Evolutionary conservation across 805 yeast species (phyloP).

Genomic region (Diddensiella transvaalensis): DNA sequence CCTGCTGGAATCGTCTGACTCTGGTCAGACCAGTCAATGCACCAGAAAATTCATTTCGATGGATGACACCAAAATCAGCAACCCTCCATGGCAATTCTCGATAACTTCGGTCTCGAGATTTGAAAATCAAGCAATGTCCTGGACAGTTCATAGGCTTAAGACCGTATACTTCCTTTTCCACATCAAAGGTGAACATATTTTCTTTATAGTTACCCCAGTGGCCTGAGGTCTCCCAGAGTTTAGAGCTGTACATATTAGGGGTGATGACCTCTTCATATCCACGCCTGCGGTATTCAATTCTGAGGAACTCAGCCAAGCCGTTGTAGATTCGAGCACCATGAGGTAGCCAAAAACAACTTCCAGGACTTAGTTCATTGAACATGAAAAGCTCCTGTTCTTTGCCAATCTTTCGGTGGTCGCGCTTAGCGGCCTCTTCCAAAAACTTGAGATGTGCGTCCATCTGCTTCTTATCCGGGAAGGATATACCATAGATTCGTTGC

Average conservation of each 20-base stretch:
- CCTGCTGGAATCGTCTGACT: conserved; percentile 98
- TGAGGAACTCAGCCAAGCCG: conserved; percentile 72
- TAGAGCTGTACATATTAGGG: conserved; percentile 97
- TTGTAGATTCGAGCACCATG: conserved; percentile 98
- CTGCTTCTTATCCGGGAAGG: conserved; percentile 96
- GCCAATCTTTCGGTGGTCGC: conserved; percentile 93
- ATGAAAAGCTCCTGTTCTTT: conserved; percentile 92
- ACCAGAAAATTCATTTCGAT: conserved; percentile 95
- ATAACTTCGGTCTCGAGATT: conserved; percentile 89
- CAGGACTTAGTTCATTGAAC: conserved; percentile 97
- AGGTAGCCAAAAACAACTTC: conserved; percentile 98
- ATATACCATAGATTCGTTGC: conserved; percentile 96
- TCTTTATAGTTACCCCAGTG: conserved; percentile 98
- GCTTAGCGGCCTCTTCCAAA: conserved; percentile 90
- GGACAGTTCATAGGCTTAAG: conserved; percentile 97
- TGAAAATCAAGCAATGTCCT: conserved; percentile 92
- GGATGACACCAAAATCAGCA: conserved; percentile 96
- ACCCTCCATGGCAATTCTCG: conserved; percentile 98
- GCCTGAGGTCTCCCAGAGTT: conserved; percentile 98
- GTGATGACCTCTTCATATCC: conserved; percentile 98
- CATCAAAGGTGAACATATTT: conserved; percentile 94
- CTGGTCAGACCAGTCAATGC: conserved; percentile 93
- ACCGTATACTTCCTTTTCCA: conserved; percentile 93
- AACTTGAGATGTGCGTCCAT: conserved; percentile 94
- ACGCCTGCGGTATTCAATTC: conserved; percentile 82